These are phyloP conservation scores for Colletotrichum orbiculare DNA, from an alignment of 2,329 filamentous ascomycete species.

Conservation along the genomic window DNA sequence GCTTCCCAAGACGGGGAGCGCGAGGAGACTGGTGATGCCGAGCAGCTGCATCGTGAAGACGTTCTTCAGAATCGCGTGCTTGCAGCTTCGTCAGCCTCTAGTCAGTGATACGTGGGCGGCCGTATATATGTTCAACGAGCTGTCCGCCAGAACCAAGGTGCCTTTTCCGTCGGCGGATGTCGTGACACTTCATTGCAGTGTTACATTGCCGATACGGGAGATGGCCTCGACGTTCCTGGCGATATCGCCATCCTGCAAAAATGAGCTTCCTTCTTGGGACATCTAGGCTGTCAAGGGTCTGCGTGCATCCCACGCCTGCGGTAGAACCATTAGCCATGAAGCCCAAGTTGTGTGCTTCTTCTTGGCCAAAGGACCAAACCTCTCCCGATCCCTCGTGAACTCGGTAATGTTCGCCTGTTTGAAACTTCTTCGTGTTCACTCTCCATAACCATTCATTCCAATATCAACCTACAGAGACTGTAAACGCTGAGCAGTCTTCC, in stretches of 20 bases:
- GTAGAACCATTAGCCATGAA: too few relatives aligned
- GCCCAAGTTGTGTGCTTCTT: background rate
- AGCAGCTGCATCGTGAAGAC: constrained; percentile 22
- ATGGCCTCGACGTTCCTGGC: constrained; percentile 6
- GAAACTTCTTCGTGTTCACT: background rate
- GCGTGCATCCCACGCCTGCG: background rate
- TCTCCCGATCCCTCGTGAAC: too few relatives aligned
- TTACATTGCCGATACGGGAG: constrained; percentile 30
- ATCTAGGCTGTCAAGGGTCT: background rate
- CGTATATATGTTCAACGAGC: too few relatives aligned
- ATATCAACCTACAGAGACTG: background rate
- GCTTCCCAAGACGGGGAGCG: constrained; percentile 17
- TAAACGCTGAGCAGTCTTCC: too few relatives aligned
- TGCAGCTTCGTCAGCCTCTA: too few relatives aligned
- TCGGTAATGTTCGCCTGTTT: background rate
- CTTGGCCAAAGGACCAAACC: background rate
- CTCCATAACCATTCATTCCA: background rate
- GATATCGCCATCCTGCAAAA: constrained; percentile 28
- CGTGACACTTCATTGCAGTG: constrained; percentile 3
- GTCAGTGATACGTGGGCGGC: too few relatives aligned
- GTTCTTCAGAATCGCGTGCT: background rate
- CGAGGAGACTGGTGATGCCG: constrained; percentile 12
- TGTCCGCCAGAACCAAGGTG: too few relatives aligned
- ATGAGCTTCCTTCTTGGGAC: constrained; percentile 33
- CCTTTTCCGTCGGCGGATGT: rapidly evolving